Base-by-base conservation (phyloP, 2,329 filamentous ascomycete species). In the Fusarium goolgardi region DNA sequence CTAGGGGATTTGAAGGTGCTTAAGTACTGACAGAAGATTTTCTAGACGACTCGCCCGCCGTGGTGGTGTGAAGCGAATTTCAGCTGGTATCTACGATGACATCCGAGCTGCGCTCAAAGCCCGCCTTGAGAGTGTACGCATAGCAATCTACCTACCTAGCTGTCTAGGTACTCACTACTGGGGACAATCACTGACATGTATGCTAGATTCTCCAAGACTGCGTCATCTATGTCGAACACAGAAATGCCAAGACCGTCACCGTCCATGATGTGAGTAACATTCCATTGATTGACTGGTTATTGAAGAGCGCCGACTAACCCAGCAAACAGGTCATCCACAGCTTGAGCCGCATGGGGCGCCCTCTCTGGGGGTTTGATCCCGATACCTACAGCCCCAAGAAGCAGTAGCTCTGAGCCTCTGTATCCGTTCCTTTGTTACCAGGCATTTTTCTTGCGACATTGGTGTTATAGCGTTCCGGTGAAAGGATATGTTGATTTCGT, bases 21-120 rank as follows among this genome's bases (percentile, higher is more conserved):
- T 9, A 15, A 15, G 58, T 44, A 39, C 67, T 73, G 32, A 72
- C 40, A 5, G 3, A 31, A 23, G n/a, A 27, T 27, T 20, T 16
- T 13, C 21, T 59, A 89, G 91, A 69, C 89, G 91, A 40, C 78
- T 95, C 0, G 92, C 92, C 2, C 86, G 92, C 8, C 88, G 92
- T 9, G 92, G 91, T 2, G 92, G 92, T 0, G 89, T 95, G 1
- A 94, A 94, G 75, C 83, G 91, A 0, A 93, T 94, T 11, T 90
- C 88, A 0, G 84, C 75, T 0, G 67, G 45, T 0, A 89, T 94
- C 4, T 94, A 94, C 71, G 82, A 88, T 0, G 89, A 91, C 0
- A 76, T 84, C 0, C 81, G 92, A 0, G 20, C 6, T 0, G 86
- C 82, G 0, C 53, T 94, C 2, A 86, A 83, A 23, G 63, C 71